Conservation (phyloP, 768 basidiomycete genomes). For the Lactifluus pinguis region DNA sequence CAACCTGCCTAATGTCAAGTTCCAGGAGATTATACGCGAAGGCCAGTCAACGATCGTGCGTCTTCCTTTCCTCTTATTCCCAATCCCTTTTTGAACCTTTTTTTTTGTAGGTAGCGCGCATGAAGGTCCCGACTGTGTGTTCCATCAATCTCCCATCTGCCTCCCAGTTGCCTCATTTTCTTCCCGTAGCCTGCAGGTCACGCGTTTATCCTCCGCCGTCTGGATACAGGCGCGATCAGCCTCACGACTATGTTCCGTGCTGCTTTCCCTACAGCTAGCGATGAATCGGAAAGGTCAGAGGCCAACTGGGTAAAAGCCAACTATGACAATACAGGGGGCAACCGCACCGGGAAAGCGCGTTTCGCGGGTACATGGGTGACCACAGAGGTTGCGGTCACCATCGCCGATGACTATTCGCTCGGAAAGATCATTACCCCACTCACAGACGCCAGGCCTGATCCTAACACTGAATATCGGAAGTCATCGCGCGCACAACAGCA, state of each 20-base stretch:
- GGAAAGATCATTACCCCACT: constrained; percentile 53
- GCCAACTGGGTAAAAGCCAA: constrained; percentile 74
- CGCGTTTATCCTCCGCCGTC: constrained; percentile 89
- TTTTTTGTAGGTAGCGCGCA: constrained; percentile 59
- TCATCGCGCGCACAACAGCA: constrained; percentile 38
- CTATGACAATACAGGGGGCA: constrained; percentile 70
- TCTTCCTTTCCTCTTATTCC: constrained; percentile 11
- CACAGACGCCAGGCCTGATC: constrained; percentile 68
- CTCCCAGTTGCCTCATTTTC: constrained; percentile 20
- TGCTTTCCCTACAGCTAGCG: constrained; percentile 76
- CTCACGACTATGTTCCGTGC: constrained; percentile 96
- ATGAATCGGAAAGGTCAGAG: constrained; percentile 70
- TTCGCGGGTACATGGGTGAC: constrained; percentile 88
- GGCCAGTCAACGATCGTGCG: constrained; percentile 78
- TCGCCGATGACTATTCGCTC: constrained; percentile 63
- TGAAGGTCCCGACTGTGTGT: constrained; percentile 75
- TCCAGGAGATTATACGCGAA: constrained; percentile 83
- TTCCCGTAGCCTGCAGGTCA: constrained; percentile 56
- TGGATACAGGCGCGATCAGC: constrained; percentile 87
- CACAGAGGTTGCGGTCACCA: constrained; percentile 49
- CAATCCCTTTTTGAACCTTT: constrained; percentile 3
- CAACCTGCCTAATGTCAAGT: constrained; percentile 71
- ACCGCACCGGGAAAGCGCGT: constrained; percentile 49
- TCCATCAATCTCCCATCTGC: constrained; percentile 5
- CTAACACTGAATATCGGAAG: constrained; percentile 67